Evolutionary conservation across 495 filamentous ascomycete species (phyloP), one percentile per base, ranked within the genome.

Genomic region (Talaromyces proteolyticus): DNA sequence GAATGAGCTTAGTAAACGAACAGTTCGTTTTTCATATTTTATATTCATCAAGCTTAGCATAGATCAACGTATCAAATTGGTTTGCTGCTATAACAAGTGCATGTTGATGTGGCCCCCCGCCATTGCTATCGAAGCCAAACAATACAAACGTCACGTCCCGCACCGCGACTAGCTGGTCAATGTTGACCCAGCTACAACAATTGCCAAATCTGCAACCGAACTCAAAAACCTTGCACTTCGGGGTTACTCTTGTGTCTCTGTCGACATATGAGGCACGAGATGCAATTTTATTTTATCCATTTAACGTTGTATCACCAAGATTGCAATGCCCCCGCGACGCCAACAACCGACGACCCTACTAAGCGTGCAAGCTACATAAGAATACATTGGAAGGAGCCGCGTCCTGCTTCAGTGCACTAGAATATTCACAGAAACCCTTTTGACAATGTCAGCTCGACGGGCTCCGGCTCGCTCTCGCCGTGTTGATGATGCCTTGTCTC

Each of bases 401-500:
- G 21, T 44, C 42, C n/a, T 20, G 20, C 12, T n/a, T 21, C 10
- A 23, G 24, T 14, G 42, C 8, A 34, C 14, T 34, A 8, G 14
- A 34, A 34, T 10, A 4, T 8, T 10, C 8, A 39, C 8, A 56
- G 39, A 43, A 41, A n/a, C n/a, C n/a, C n/a, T n/a, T n/a, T n/a
- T n/a, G n/a, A n/a, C n/a, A n/a, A 74, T 74, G 71, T 68, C 69
- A 14, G 54, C 60, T 23, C 37, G 47, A 49, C 66, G 67, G 23
- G 61, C 66, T 6, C 53, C 62, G 40, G 51, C 62, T 48, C 70
- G 69, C 40, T 62, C 65, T 41, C 68, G 67, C 53, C 78, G 78
- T 58, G 67, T 81, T 54, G 73, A 79, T 29, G 77, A 78, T 54
- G 78, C 77, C 49, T 64, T 81, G 54, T 73, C 74, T 42, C 71